Evolutionary conservation across 805 yeast genomes (phyloP).

Genomic region (Ascoidea rubescens): DNA sequence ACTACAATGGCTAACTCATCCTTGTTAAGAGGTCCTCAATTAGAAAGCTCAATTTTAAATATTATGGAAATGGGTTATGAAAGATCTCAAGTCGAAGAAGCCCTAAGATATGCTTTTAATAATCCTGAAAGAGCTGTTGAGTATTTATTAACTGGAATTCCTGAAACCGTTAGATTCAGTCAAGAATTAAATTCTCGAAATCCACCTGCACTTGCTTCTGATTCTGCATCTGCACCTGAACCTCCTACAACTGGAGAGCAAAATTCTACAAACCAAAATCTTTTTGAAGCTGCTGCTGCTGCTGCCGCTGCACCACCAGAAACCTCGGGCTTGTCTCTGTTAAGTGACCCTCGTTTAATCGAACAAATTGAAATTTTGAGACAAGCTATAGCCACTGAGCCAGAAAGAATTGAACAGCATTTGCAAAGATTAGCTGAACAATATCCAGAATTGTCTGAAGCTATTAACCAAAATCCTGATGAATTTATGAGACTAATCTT

Average conservation of each 20-base stretch:
- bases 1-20: slow-evolving; percentile 24
- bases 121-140: slow-evolving; percentile 98
- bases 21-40: slow-evolving; percentile 63
- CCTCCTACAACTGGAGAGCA: slow-evolving; percentile 8
- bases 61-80: slow-evolving; percentile 96
- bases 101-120: slow-evolving; percentile 88
- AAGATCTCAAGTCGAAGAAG: slow-evolving; percentile 75
- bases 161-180: slow-evolving; percentile 35
- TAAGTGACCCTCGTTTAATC: no score
- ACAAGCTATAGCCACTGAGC: slow-evolving; percentile 28
- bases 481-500: slow-evolving; percentile 70
- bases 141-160: slow-evolving; percentile 80
- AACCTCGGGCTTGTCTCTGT: slow-evolving; percentile 14
- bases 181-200: slow-evolving; percentile 22
- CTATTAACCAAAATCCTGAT: slow-evolving; percentile 70
- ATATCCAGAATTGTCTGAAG: slow-evolving; percentile 81
- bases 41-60: slow-evolving; percentile 65
- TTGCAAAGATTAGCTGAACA: slow-evolving; percentile 32
- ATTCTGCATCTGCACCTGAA: slow-evolving; percentile 13
- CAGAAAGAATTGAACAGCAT: slow-evolving; percentile 56
- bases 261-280: slow-evolving; percentile 4
- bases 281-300: slow-evolving; percentile 22
- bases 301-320: slow-evolving; percentile 15
- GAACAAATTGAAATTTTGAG: slow-evolving; percentile 25
- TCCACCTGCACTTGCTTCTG: slow-evolving; percentile 11